These are phyloP conservation scores for Candida silvicultrix DNA, from an alignment of 805 yeast species.

Conservation along the genomic window DNA sequence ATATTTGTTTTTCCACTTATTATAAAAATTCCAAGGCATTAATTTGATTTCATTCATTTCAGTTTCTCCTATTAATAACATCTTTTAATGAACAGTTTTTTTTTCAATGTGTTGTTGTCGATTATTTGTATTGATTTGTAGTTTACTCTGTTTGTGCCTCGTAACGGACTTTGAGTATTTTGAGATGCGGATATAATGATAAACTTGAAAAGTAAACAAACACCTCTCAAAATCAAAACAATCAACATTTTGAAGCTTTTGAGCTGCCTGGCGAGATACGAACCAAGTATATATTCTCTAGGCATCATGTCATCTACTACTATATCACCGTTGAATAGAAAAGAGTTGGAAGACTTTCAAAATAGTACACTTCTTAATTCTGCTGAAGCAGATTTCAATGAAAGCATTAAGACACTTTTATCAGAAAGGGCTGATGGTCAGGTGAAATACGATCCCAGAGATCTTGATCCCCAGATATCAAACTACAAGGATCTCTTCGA, in stretches of 20 bases:
- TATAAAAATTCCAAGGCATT: background rate
- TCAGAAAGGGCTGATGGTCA: background rate
- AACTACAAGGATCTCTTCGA: constrained; percentile 25
- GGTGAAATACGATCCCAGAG: background rate
- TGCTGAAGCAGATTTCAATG: background rate
- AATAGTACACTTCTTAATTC: background rate
- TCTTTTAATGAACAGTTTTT: background rate
- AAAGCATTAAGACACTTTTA: background rate
- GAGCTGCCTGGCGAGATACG: too few species aligned
- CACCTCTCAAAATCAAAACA: too few species aligned
- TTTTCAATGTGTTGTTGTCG: too few species aligned
- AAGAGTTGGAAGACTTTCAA: background rate
- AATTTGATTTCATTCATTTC: background rate
- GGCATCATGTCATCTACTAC: background rate
- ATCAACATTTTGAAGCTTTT: too few species aligned
- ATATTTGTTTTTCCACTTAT: background rate
- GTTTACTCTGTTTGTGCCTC: too few species aligned
- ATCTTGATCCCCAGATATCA: background rate
- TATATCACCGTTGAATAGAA: background rate
- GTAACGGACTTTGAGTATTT: too few species aligned
- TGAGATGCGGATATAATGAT: background rate
- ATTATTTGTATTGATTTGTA: background rate
- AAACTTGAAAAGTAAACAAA: background rate
- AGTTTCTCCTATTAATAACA: background rate
- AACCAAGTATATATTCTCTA: too few species aligned